Conservation (phyloP, 768 basidiomycete species). For the Naematelia aurantialba region DNA sequence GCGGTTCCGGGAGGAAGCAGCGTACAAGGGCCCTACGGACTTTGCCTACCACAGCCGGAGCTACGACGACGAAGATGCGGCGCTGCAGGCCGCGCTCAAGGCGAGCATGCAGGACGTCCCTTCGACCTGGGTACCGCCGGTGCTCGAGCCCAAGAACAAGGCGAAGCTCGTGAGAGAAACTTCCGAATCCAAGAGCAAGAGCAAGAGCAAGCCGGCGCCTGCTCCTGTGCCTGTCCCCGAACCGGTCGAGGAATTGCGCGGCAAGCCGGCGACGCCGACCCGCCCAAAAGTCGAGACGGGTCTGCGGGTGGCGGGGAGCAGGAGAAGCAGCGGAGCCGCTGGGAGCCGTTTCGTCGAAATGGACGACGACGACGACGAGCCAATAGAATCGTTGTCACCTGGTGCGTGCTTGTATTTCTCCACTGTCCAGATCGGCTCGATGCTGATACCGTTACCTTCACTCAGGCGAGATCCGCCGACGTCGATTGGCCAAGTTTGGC, state of each 20-base stretch:
- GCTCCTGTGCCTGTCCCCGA: slow-evolving; percentile 9
- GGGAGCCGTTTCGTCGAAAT: slow-evolving; percentile 12
- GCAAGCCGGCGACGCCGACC: neutral
- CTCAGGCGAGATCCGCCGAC: slow-evolving; percentile 36
- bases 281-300: slow-evolving; percentile 3
- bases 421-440: neutral
- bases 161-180: neutral
- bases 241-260: neutral
- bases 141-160: slow-evolving; percentile 20
- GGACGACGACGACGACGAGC: slow-evolving; percentile 49
- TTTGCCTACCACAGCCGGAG: slow-evolving; percentile 30
- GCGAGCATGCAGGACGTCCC: slow-evolving; percentile 72
- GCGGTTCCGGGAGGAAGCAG: slow-evolving; percentile 11
- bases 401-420: slow-evolving; percentile 53
- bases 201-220: slow-evolving; percentile 14
- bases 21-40: slow-evolving; percentile 29
- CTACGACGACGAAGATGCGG: slow-evolving; percentile 77
- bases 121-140: slow-evolving; percentile 53
- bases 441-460: neutral
- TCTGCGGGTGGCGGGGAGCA: no score
- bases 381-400: slow-evolving; percentile 65
- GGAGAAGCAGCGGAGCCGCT: slow-evolving; percentile 4
- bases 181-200: neutral
- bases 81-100: slow-evolving; percentile 78
- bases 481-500: slow-evolving; percentile 57